Evolutionary conservation across 1,284 basidiomycete genomes (phyloP), one percentile per base, ranked within the genome.

Genomic region (Naganishia albida): DNA sequence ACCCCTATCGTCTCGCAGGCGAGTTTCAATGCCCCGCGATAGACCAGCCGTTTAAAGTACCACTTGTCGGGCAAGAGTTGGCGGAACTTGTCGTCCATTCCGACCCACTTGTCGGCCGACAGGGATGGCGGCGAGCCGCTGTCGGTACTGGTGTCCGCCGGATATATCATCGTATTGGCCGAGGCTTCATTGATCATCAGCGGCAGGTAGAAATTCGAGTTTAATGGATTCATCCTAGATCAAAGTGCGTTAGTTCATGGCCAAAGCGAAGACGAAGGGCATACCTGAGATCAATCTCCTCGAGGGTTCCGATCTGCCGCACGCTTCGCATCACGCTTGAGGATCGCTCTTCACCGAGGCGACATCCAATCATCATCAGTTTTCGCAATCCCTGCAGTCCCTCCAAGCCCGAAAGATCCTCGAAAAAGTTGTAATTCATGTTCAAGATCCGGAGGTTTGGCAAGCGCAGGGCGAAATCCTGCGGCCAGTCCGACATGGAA

Each of bases 361-460:
- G 84, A 71, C 88, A 89, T 59, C 92, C 93, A 72, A 96, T 89
- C 65, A 91, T 84, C 57, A 86, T 91, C 71, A 96, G 78, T 82
- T 91, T 93, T 71, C 85, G 85, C 76, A 96, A 78, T 72, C 89
- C 81, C 65, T 78, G 82, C 67, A 96, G 82, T n/a, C 89, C 90
- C 51, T 83, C 83, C 65, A 97, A 80, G 65, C 84, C 81, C 65
- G 85, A 83, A 69, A 93, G 86, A 64, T 79, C 79, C 84, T 74
- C 85, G 72, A 96, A 75, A 79, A 93, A 95, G 78, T 96, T 96
- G 82, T 94, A 94, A 82, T 96, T 95, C 70, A 95, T 84, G 81
- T 98, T 98, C 75, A 99, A 82, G 67, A 89, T 88, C 65, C 93
- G 88, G 71, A 99, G 81, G 78, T 96, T 97, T 26, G 95, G 95